Conservation (phyloP, 2,329 filamentous ascomycete species). For the Hawksworthiomyces lignivorus region DNA sequence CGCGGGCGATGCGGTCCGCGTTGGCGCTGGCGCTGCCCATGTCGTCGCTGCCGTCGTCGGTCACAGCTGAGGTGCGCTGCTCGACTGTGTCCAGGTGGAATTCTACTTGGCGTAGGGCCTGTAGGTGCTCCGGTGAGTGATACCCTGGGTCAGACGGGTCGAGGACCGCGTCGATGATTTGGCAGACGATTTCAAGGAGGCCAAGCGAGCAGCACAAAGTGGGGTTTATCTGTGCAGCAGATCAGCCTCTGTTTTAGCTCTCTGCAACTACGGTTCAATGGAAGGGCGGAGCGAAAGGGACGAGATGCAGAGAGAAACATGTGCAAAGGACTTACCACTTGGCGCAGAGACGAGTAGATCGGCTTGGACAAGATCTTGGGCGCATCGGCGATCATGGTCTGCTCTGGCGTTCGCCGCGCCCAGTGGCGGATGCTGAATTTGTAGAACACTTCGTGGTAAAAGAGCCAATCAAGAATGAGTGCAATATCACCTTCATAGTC, state of each 20-base stretch:
- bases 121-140: not conserved
- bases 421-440: constrained; percentile 18
- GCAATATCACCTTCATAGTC: constrained; percentile 15
- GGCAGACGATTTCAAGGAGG: constrained; percentile 13
- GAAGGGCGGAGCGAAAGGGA: too few relatives aligned
- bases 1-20: too few relatives aligned
- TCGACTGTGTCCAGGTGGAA: constrained; percentile 8
- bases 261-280: too few relatives aligned
- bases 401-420: constrained; percentile 6
- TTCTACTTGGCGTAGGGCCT: constrained; percentile 7
- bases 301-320: too few relatives aligned
- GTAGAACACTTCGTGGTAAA: constrained; percentile 17
- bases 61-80: constrained; percentile 7
- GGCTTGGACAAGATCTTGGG: constrained; percentile 14
- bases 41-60: not conserved
- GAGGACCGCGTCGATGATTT: constrained; percentile 12
- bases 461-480: constrained; percentile 16
- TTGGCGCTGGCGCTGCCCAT: too few relatives aligned
- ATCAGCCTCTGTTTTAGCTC: too few relatives aligned
- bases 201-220: constrained; percentile 18
- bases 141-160: constrained; percentile 9
- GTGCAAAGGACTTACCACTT: constrained; percentile 13
- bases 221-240: too few relatives aligned
- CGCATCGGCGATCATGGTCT: constrained; percentile 3
- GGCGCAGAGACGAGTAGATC: constrained; percentile 12